Evolutionary conservation across 306 rosid genomes (phyloP).

Genomic region (Medicago ruthenica): DNA sequence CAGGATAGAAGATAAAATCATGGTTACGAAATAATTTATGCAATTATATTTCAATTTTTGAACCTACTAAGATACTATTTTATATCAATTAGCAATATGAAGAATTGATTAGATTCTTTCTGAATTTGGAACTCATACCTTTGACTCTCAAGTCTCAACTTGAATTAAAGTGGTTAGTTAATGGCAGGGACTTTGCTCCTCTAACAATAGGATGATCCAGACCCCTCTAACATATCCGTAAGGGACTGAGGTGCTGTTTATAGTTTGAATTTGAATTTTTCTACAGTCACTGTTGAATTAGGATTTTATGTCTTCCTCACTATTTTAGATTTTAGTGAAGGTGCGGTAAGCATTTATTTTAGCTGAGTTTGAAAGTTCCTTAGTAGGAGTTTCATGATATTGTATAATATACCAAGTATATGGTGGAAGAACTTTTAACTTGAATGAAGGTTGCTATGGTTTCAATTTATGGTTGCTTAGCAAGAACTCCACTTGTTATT

Average conservation of each 20-base stretch:
- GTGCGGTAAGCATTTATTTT: slow-evolving; percentile 2
- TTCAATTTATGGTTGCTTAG: background rate
- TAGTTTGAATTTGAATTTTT: background rate
- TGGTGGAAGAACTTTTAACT: background rate
- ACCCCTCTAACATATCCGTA: background rate
- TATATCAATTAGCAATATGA: background rate
- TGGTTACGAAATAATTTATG: background rate
- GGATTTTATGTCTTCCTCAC: background rate
- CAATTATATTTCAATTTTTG: background rate
- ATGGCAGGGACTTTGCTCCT: background rate
- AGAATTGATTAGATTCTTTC: background rate
- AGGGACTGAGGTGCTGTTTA: background rate
- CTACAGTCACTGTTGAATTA: background rate
- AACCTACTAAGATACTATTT: background rate
- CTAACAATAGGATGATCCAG: background rate
- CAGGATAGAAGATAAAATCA: background rate
- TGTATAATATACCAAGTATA: background rate
- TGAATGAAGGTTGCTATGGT: slow-evolving; percentile 4
- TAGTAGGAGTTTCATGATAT: background rate
- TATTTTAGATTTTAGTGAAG: background rate
- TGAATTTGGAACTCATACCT: background rate
- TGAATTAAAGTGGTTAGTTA: background rate
- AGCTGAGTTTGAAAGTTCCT: background rate
- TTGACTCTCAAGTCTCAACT: background rate
- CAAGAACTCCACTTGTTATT: slow-evolving; percentile 18